A percentile compares a stretch with the other conserved stretches of the same genome.
Evolutionary conservation across 306 rosid species (phyloP).

Genomic region (Cucurbita argyrosperma): DNA sequence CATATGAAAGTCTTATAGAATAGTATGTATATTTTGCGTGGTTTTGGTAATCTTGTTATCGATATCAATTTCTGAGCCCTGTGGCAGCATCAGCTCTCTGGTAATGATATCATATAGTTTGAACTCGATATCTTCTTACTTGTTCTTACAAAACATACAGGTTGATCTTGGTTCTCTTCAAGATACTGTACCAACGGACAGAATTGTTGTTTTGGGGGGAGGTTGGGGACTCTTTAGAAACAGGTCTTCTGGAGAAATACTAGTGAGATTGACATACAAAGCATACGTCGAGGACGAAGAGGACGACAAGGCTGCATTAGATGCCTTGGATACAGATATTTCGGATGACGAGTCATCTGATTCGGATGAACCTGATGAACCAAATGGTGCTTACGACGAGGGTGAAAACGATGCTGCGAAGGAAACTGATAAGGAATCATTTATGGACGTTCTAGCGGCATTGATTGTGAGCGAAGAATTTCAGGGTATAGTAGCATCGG

Average conservation of each 20-base stretch:
- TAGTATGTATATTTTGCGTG: background rate
- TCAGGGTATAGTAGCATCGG: constrained; percentile 91
- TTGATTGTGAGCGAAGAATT: constrained; percentile 92
- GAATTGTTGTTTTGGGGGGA: constrained; percentile 61
- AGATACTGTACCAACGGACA: constrained; percentile 98
- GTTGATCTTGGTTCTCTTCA: constrained; percentile 43
- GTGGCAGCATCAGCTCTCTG: background rate
- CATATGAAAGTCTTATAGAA: background rate
- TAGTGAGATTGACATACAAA: constrained; percentile 83
- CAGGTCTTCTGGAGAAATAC: constrained; percentile 77
- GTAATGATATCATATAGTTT: background rate
- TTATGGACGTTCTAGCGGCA: constrained; percentile 94
- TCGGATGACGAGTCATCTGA: constrained; percentile 81
- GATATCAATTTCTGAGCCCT: background rate
- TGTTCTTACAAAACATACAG: background rate
- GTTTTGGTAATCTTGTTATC: background rate
- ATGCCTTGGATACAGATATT: constrained; percentile 34
- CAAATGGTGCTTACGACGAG: constrained; percentile 18
- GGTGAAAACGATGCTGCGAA: constrained; percentile 16
- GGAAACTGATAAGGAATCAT: constrained; percentile 52
- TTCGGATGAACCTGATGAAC: constrained; percentile 41
- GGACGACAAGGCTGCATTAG: constrained; percentile 46
- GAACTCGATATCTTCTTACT: background rate
- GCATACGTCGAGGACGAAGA: constrained; percentile 99
- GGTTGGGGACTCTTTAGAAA: constrained; percentile 68